Base-by-base conservation (phyloP, 2,329 filamentous ascomycete genomes). In the Xylaria hypoxylon region DNA sequence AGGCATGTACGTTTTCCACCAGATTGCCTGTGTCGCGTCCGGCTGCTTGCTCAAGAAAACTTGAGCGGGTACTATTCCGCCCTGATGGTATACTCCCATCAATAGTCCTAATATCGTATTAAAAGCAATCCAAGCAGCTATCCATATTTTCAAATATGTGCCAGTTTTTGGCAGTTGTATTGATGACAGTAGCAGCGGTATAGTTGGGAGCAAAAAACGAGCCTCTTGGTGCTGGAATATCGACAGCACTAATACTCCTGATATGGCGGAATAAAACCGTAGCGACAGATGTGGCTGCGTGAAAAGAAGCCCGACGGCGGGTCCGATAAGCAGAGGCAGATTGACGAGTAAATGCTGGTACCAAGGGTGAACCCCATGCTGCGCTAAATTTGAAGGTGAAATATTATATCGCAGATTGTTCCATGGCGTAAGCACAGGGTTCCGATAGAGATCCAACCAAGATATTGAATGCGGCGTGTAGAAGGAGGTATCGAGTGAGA, bases 1-100 rank as follows among this genome's bases (percentile, higher is more conserved):
- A 19, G 92, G 92, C 76, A 89, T 92, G 76, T 94, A 94, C 1
- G 92, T 94, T 77, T 94, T 94, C 92, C 92, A 95, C 92, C 92
- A 95, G 57, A 92, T 84, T 3, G 90, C 90, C 38, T 90, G 85
- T 1, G 88, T 89, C 8, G 91, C 88, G 69, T 91, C 89, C 4
- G 87, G 84, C 70, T 92, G 89, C 61, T 86, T 87, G 74, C 89
- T 91, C 74, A 95, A 84, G 75, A 92, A 92, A 0, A 91, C 87
- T 74, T 95, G 92, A 6, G 88, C 89, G 0, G 92, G 90, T 1
- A 95, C 85, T 28, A 94, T 87, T 48, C 92, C 92, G 31, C 90
- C 92, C 79, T 95, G 92, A 77, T 95, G 92, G 75, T 93, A 95
- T 3, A 88, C 81, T n/a, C 92, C 92, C 90, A 94, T 94, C 52